A percentile compares a stretch with the other conserved stretches of the same genome.
These are phyloP conservation scores for Eutrema heterophyllum DNA, from an alignment of 345 rosid genomes.

Conservation along the genomic window DNA sequence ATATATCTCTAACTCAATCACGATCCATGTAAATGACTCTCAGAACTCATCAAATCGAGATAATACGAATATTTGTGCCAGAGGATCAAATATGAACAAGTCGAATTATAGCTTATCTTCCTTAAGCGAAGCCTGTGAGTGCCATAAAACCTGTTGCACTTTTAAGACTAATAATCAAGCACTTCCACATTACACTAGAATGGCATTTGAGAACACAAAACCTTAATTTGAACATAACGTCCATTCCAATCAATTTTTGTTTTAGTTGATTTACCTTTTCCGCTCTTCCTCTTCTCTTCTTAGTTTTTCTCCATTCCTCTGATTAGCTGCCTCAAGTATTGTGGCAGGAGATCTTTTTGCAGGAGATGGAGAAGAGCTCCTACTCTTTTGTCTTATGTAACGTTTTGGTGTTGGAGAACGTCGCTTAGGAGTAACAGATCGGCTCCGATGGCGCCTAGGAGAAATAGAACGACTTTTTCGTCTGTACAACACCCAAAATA, in stretches of 20 bases:
- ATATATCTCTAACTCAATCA: slow-evolving; percentile 78
- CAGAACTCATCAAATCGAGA: slow-evolving; percentile 68
- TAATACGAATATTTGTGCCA: slow-evolving; percentile 57
- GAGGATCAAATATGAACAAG: slow-evolving; percentile 68
- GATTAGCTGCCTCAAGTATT: slow-evolving; percentile 61
- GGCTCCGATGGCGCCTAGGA: slow-evolving; percentile 60
- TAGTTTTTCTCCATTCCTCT: slow-evolving; percentile 55
- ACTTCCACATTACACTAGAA: slow-evolving; percentile 36
- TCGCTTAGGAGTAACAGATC: slow-evolving; percentile 68
- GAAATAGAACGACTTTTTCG: slow-evolving; percentile 80
- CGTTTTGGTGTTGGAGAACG: slow-evolving; percentile 74
- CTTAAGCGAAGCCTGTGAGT: slow-evolving; percentile 78
- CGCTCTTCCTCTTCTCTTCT: slow-evolving; percentile 85
- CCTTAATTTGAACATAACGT: background rate
- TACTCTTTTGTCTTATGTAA: slow-evolving; percentile 71
- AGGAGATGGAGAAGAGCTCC: slow-evolving; percentile 73
- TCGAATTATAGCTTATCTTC: slow-evolving; percentile 77
- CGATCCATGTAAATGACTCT: slow-evolving; percentile 76
- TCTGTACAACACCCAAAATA: slow-evolving; percentile 48
- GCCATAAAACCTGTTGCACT: slow-evolving; percentile 65
- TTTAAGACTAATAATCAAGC: slow-evolving; percentile 50
- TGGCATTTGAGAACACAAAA: slow-evolving; percentile 27
- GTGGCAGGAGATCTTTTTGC: slow-evolving; percentile 51
- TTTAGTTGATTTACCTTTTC: slow-evolving; percentile 64
- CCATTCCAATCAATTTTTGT: background rate